Evolutionary conservation across 371 early-diverging fungal species (phyloP).

Genomic region (Mortierella sp.): DNA sequence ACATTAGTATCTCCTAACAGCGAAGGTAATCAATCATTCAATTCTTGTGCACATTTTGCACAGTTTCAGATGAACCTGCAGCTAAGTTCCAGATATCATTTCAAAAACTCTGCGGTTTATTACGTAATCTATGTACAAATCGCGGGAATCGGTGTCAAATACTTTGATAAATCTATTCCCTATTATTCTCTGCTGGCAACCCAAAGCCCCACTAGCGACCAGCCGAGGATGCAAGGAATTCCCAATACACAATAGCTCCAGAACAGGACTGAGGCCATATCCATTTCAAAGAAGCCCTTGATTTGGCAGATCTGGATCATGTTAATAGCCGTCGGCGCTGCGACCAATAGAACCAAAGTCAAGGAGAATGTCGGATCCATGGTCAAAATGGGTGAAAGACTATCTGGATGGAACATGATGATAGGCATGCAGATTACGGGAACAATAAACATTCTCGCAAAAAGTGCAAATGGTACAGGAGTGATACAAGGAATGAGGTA

Average conservation of each 20-base stretch:
- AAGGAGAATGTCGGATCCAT: constrained; percentile 67
- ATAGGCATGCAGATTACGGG: constrained; percentile 64
- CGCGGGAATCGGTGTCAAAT: not conserved
- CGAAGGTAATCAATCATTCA: too few relatives aligned
- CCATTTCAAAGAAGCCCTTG: constrained; percentile 67
- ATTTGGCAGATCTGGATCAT: constrained; percentile 70
- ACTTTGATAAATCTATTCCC: not conserved
- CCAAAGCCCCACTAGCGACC: constrained; percentile 63
- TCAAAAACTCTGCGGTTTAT: too few relatives aligned
- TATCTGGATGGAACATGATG: constrained; percentile 59
- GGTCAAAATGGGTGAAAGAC: constrained; percentile 60
- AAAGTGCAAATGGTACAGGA: constrained; percentile 61
- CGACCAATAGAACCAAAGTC: constrained; percentile 66
- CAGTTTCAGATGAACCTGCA: too few relatives aligned
- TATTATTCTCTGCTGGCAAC: constrained; percentile 40
- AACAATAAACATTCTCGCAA: constrained; percentile 63
- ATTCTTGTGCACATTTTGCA: too few relatives aligned
- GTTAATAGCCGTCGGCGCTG: constrained; percentile 73
- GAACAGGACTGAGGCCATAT: constrained; percentile 71
- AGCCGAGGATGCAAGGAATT: constrained; percentile 64
- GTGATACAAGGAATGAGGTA: constrained; percentile 31
- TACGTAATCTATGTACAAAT: not conserved
- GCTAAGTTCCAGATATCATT: too few relatives aligned
- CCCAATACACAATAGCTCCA: constrained; percentile 74
- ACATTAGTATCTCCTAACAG: too few relatives aligned